Evolutionary conservation across 2,329 filamentous ascomycete genomes (phyloP).

Genomic region (Penicillium sp.): DNA sequence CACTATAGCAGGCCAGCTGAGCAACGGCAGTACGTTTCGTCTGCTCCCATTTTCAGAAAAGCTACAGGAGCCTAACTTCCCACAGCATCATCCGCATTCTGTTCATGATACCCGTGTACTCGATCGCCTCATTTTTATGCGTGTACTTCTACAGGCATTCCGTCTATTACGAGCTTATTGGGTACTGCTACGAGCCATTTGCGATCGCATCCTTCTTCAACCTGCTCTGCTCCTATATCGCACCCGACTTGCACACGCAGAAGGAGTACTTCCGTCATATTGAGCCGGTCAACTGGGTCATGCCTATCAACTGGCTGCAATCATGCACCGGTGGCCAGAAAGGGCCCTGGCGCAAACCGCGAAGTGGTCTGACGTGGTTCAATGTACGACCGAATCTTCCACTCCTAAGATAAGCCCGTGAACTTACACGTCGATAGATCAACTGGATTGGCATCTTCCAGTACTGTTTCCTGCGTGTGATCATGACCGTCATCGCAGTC

Average conservation of each 20-base stretch:
- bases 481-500: conserved; percentile 41
- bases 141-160: conserved; percentile 72
- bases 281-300: conserved; percentile 68
- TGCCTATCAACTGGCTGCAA: conserved; percentile 59
- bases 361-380: conserved; percentile 84
- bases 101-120: conserved; percentile 82
- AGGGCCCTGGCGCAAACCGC: conserved; percentile 69
- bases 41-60: not conserved
- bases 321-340: conserved; percentile 67
- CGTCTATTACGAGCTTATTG: conserved; percentile 76
- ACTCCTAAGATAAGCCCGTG: not conserved
- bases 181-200: conserved; percentile 86
- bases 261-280: conserved; percentile 76
- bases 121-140: conserved; percentile 69
- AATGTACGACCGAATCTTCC: conserved; percentile 54
- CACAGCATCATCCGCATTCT: conserved; percentile 78
- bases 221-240: conserved; percentile 75
- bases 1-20: conserved; percentile 59
- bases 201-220: conserved; percentile 85
- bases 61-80: conserved; percentile 9
- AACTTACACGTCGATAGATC: conserved; percentile 15
- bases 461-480: conserved; percentile 76
- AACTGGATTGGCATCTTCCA: conserved; percentile 80
- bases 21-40: conserved; percentile 52
- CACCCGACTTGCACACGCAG: conserved; percentile 72